These are phyloP conservation scores for Colletotrichum sp. DNA, from an alignment of 2,329 filamentous ascomycete species.

Conservation along the genomic window DNA sequence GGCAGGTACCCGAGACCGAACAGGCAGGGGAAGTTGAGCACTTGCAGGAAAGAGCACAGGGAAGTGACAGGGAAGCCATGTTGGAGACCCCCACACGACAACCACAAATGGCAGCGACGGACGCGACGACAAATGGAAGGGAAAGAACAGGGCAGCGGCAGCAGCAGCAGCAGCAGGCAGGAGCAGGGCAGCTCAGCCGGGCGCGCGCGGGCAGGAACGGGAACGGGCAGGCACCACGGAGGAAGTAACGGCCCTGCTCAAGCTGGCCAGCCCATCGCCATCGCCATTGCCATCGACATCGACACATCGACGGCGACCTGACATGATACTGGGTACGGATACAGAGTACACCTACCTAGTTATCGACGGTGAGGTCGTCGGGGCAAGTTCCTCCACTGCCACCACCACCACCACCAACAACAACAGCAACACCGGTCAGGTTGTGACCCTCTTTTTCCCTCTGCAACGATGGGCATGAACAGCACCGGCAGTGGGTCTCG, in stretches of 20 bases:
- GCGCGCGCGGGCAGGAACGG: not conserved
- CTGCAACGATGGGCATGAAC: not conserved
- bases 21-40: conserved; percentile 2
- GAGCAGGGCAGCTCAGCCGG: not conserved
- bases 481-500: not conserved
- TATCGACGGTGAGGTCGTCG: not conserved
- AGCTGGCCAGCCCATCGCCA: not conserved
- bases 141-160: not conserved
- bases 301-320: not conserved
- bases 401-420: not conserved
- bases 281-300: not conserved
- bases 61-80: conserved; percentile 7
- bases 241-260: not conserved
- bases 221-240: not conserved
- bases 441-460: not conserved
- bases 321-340: not conserved
- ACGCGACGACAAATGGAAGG: not conserved
- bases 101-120: conserved; percentile 3
- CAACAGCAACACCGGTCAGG: not conserved
- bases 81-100: conserved; percentile 13
- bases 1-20: conserved; percentile 2
- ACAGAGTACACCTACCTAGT: not conserved
- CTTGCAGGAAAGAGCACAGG: conserved; percentile 1
- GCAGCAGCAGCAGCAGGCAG: not conserved
- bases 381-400: not conserved